Percentiles rank a stretch among this genome's conserved stretches.
These are phyloP conservation scores for Plasmopara muralis DNA, from an alignment of 352 stramenopile species.

Conservation along the genomic window DNA sequence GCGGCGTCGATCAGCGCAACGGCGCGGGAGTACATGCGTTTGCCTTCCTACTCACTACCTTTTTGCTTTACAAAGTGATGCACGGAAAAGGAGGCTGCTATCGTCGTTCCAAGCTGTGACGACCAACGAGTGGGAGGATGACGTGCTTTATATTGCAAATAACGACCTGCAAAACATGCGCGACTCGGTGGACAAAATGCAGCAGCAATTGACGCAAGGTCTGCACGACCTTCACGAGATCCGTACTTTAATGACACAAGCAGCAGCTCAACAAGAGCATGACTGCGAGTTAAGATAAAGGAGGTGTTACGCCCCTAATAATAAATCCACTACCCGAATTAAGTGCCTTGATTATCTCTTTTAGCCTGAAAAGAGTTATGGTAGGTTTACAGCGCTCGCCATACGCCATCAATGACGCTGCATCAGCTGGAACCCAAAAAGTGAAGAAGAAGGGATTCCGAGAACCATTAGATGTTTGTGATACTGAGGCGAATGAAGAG, in stretches of 20 bases:
- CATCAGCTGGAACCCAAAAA: background rate
- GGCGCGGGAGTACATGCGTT: constrained; percentile 4
- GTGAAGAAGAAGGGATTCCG: constrained; percentile 21
- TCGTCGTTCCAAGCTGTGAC: background rate
- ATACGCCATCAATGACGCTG: constrained; percentile 22
- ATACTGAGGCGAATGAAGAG: constrained; percentile 14
- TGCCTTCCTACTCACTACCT: constrained; percentile 8
- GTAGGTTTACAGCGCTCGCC: constrained; percentile 37
- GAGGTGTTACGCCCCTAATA: constrained; percentile 2
- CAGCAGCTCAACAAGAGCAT: background rate
- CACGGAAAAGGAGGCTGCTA: constrained; percentile 3
- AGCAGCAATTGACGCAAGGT: constrained; percentile 22
- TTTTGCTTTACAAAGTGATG: background rate
- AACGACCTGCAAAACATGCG: constrained; percentile 21
- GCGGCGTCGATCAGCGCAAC: constrained; percentile 5
- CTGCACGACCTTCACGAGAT: constrained; percentile 24
- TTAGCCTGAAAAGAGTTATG: too few species aligned
- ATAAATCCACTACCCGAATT: too few species aligned
- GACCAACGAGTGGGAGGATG: constrained; percentile 1
- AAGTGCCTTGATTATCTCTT: too few species aligned
- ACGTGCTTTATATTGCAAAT: constrained; percentile 14
- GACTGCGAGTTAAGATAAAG: constrained; percentile 4
- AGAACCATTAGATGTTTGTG: background rate
- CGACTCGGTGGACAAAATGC: constrained; percentile 25
- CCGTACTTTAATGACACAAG: constrained; percentile 18